A percentile compares a stretch with the other conserved stretches of the same genome.
phyloP scores from a whole-genome alignment of 2,329 filamentous ascomycete genomes.

The Lasiodiplodia theobromae region DNA sequence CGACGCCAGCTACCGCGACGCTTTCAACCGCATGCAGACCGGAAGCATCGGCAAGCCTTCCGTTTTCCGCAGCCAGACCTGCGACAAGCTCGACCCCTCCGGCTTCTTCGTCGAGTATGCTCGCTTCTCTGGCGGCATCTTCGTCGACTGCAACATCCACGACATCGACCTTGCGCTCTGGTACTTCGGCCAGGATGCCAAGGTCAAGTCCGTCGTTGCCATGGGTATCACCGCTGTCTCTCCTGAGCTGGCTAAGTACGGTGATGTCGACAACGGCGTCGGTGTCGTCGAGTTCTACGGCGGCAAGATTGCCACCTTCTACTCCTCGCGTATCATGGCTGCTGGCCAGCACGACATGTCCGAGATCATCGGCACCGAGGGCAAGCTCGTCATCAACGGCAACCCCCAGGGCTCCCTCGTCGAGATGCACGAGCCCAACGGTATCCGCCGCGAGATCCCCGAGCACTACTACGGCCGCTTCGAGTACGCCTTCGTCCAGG shows the following conservation, averaged over 20 bases:
- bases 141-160: constrained; percentile 75
- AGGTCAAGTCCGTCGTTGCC: constrained; percentile 64
- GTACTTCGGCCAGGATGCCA: constrained; percentile 65
- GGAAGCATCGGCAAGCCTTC: constrained; percentile 67
- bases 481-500: constrained; percentile 67
- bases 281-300: constrained; percentile 71
- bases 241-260: constrained; percentile 63
- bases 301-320: constrained; percentile 70
- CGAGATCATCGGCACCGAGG: constrained; percentile 71
- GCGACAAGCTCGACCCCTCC: constrained; percentile 69
- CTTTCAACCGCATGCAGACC: constrained; percentile 58
- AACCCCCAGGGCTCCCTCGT: constrained; percentile 64
- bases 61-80: constrained; percentile 70
- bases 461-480: constrained; percentile 69
- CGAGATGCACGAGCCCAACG: constrained; percentile 60
- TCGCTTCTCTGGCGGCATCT: constrained; percentile 70
- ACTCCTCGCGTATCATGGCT: constrained; percentile 70
- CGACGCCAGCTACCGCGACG: constrained; percentile 70
- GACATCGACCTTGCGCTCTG: constrained; percentile 72
- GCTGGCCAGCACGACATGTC: constrained; percentile 72
- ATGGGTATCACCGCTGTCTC: constrained; percentile 66
- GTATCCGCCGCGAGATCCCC: constrained; percentile 67
- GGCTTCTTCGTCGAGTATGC: constrained; percentile 75
- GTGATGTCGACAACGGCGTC: constrained; percentile 68
- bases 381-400: constrained; percentile 68